phyloP scores from a whole-genome alignment of 768 basidiomycete species.

The Hysterangium stoloniferum region DNA sequence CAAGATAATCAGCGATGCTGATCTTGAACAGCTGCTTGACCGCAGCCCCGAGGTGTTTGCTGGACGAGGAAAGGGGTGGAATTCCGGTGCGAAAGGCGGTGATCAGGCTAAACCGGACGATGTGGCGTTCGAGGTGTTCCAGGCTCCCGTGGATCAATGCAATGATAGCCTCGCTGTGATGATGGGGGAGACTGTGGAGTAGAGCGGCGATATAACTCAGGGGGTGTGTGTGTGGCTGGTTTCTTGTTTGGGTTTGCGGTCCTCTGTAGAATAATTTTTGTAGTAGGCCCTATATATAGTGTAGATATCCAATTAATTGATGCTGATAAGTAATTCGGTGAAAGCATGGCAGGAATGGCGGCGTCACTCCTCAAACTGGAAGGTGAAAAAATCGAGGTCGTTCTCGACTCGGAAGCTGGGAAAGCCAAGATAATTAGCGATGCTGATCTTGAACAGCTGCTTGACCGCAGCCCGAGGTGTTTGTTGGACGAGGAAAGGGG shows the following conservation, averaged over 20 bases:
- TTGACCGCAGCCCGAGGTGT: slow-evolving; percentile 78
- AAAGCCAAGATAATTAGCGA: slow-evolving; percentile 74
- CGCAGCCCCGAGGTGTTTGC: slow-evolving; percentile 66
- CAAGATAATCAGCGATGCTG: slow-evolving; percentile 72
- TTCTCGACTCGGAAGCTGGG: slow-evolving; percentile 61
- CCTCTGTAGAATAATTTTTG: no score
- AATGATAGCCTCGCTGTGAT: slow-evolving; percentile 66
- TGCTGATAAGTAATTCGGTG: no score
- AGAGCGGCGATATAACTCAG: no score
- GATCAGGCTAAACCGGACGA: slow-evolving; percentile 24
- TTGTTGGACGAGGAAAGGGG: slow-evolving; percentile 58
- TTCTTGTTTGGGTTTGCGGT: no score
- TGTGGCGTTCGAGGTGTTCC: slow-evolving; percentile 72
- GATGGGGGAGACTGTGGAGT: slow-evolving; percentile 38
- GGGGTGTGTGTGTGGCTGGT: no score
- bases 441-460: slow-evolving; percentile 66
- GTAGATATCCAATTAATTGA: no score
- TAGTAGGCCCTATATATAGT: no score
- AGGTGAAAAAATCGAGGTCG: slow-evolving; percentile 85
- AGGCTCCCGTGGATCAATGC: slow-evolving; percentile 53
- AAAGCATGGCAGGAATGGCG: slow-evolving; percentile 76
- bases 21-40: slow-evolving; percentile 76
- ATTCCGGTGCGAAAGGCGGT: slow-evolving; percentile 31
- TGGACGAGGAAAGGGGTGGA: slow-evolving; percentile 69
- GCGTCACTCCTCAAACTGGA: slow-evolving; percentile 71